Percentiles rank a stretch among this genome's conserved stretches.
Evolutionary conservation across 768 basidiomycete species (phyloP).

Genomic region (Tephrocybe sp.): DNA sequence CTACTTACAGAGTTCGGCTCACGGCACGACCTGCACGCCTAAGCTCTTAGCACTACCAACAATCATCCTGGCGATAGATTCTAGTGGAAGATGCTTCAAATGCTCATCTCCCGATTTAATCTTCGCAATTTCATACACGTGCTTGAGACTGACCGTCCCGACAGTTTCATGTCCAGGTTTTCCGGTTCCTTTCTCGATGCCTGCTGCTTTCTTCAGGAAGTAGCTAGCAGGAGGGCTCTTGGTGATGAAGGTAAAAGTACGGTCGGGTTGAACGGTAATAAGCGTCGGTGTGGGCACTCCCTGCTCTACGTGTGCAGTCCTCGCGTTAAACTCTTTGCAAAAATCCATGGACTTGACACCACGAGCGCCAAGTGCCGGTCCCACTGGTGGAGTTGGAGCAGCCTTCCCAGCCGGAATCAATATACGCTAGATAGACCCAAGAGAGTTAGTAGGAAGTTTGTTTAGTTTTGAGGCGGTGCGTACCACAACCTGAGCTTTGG

Average conservation of each 20-base stretch:
- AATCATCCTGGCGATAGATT: conserved; percentile 85
- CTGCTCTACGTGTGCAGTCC: conserved; percentile 81
- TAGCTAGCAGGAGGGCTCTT: conserved; percentile 90
- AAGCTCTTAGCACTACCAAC: conserved; percentile 86
- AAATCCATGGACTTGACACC: conserved; percentile 99
- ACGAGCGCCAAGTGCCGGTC: conserved; percentile 94
- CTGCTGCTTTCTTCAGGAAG: conserved; percentile 88
- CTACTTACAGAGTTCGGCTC: conserved; percentile 28
- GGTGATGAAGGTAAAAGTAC: conserved; percentile 89
- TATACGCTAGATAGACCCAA: conserved; percentile 54
- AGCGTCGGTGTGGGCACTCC: conserved; percentile 89
- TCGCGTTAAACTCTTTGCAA: conserved; percentile 99
- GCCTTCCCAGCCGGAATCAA: conserved; percentile 93
- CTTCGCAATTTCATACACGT: conserved; percentile 98
- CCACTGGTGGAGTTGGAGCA: conserved; percentile 92
- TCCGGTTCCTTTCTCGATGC: conserved; percentile 87
- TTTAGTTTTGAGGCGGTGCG: conserved; percentile 25
- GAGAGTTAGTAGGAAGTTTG: conserved; percentile 9
- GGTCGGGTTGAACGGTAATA: conserved; percentile 92
- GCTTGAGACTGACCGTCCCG: conserved; percentile 90
- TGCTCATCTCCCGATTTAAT: conserved; percentile 92
- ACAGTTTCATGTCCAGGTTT: conserved; percentile 75
- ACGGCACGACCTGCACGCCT: conserved; percentile 89
- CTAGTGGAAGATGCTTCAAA: conserved; percentile 80
- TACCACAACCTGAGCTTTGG: conserved; percentile 76